Evolutionary conservation across 2,329 filamentous ascomycete species (phyloP), one percentile per base, ranked within the genome.

Genomic region (Colletotrichum sp.): DNA sequence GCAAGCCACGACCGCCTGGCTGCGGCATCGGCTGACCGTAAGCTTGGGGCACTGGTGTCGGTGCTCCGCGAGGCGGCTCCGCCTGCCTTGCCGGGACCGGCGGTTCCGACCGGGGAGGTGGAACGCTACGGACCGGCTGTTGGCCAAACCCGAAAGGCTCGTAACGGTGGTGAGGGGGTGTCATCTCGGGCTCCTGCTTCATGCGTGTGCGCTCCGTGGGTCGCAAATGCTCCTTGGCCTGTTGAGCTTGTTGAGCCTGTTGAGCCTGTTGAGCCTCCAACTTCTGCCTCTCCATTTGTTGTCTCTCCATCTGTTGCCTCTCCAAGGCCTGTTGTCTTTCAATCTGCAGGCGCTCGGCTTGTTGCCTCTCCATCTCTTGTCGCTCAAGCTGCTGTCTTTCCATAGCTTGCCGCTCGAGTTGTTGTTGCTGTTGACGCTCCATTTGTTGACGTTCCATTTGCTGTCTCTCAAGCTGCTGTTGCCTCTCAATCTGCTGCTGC

Each of bases 121-220:
- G 72, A 6, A 83, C 81, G 21, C 81, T 82, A 31, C 86, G 67
- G 29, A 62, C 85, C 54, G 82, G 79, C 62, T 84, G 81, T 54
- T 83, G 83, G 21, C 83, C 84, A 66, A 85, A 82, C 21, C 82
- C 80, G 69, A 85, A 89, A 0, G 83, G 81, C 51, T 90, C 88
- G 72, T 86, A 87, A 47, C 84, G 86, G 70, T 83, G 84, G 43
- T 82, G 83, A 15, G 79, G 75, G 18, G 73, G 76, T n/a, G 79
- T 78, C 58, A 84, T 76, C 61, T 90, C 88, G 5, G 85, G 84
- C 76, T 90, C 89, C 75, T 89, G 87, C 79, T 90, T 90, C 62
- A 89, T 54, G 7, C 75, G 75, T n/a, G 73, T 66, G 16, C 75
- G 75, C 33, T 75, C 73, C 15, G 66, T 66, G 8, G 80, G 80